Conservation (phyloP, 306 rosid species). For the Trichosanthes truncata region DNA sequence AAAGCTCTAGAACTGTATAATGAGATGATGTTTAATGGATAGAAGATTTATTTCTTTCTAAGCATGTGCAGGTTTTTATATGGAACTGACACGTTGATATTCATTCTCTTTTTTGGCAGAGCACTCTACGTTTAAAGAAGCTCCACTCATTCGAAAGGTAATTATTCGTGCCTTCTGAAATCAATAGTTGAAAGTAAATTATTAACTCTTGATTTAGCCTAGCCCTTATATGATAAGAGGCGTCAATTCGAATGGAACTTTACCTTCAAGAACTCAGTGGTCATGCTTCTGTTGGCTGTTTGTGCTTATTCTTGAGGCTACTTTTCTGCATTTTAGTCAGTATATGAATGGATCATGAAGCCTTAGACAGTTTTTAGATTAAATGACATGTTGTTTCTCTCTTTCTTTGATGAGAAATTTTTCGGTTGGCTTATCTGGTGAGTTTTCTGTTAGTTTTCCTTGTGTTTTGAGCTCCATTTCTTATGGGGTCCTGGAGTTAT, state of each 20-base stretch:
- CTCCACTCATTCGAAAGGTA: background rate
- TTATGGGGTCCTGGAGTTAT: background rate
- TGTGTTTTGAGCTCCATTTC: background rate
- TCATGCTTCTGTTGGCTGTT: background rate
- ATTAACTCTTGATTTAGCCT: background rate
- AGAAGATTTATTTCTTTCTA: background rate
- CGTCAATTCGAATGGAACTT: background rate
- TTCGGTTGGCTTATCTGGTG: background rate
- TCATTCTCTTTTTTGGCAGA: background rate
- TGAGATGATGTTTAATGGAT: conserved; percentile 33
- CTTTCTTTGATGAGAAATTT: background rate
- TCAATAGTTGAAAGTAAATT: background rate
- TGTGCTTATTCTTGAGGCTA: background rate
- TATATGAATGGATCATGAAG: background rate
- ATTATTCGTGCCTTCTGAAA: background rate
- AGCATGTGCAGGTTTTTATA: background rate
- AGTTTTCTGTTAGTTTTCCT: background rate
- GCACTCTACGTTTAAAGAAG: background rate
- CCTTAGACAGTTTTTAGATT: background rate
- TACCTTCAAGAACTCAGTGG: background rate
- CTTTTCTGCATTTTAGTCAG: background rate
- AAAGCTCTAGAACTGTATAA: conserved; percentile 30
- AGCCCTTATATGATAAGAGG: background rate
- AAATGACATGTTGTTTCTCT: background rate
- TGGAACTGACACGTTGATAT: background rate